A percentile compares a stretch with the other conserved stretches of the same genome.
These are phyloP conservation scores for Gossypium rotundifolium DNA, from an alignment of 345 rosid genomes.

Conservation along the genomic window DNA sequence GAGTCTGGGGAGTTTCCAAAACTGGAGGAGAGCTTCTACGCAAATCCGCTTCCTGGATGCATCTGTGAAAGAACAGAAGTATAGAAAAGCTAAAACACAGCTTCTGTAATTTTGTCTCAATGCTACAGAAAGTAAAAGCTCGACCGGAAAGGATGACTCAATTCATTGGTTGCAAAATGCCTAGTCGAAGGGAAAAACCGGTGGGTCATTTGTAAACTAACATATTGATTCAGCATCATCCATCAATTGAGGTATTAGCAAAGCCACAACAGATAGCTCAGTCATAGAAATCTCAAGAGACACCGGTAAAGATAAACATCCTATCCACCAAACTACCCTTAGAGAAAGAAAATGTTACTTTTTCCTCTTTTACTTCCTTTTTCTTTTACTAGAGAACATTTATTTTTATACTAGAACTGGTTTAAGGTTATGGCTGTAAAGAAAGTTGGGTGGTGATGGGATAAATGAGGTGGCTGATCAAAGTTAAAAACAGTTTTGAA, in stretches of 20 bases:
- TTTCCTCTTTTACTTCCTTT: not conserved
- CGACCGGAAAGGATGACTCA: conserved; percentile 7
- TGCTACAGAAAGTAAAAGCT: conserved; percentile 8
- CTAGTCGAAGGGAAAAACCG: not conserved
- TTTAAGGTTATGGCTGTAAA: not conserved
- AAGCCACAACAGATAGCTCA: not conserved
- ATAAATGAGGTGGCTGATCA: not conserved
- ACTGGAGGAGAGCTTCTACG: conserved; percentile 85
- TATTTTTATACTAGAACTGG: not conserved
- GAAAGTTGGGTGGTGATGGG: not conserved
- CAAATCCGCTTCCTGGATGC: conserved; percentile 90
- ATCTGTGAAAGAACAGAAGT: conserved; percentile 45
- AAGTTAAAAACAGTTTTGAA: not conserved
- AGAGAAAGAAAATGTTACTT: not conserved
- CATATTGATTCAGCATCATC: not conserved
- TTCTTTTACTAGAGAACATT: not conserved
- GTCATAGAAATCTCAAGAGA: conserved; percentile 4
- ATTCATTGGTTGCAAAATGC: not conserved
- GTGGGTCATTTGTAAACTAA: not conserved
- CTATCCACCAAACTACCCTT: not conserved
- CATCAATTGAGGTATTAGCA: not conserved
- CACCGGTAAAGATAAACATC: not conserved
- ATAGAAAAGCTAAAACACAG: conserved; percentile 15
- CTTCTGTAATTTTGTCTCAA: conserved; percentile 13
- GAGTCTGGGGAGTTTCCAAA: conserved; percentile 79